Base-by-base conservation (phyloP, 768 basidiomycete genomes). In the Russula earlei region DNA sequence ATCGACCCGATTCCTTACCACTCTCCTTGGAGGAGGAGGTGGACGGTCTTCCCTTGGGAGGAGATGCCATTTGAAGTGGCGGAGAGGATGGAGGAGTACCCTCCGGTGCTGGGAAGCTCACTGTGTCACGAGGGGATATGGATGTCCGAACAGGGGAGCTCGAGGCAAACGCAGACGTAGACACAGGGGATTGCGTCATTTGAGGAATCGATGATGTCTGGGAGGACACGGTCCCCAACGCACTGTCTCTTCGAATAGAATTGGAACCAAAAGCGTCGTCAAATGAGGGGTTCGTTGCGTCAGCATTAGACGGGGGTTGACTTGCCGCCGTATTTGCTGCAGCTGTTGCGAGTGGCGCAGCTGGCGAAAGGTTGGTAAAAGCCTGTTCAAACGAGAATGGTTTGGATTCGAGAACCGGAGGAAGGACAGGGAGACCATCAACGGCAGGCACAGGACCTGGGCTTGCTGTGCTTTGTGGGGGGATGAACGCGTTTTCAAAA, bases 11-110 rank as follows among this genome's bases (percentile, higher is more conserved):
- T 14, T 83, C 80, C 64, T 82, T 82, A 9, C 12, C 43, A 53
- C 49, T 48, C 37, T 82, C 81, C 58, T 81, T 83, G 7, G 61
- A 58, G 0, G 80, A 77, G 0, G 77, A 79, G 0, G 82, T 84
- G 8, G 81, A 81, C 7, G 76, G 69, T 24, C 84, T 80, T 36
- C 74, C 71, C 65, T 78, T 82, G 0, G 87, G 82, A 22, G 85
- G 29, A 10, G 29, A 75, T 20, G 68, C 58, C 22, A 72, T 65
- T 11, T 81, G 81, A 11, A 77, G 71, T 25, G 74, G 71, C 3
- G 80, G 76, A 0, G 79, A 76, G n/a, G 62, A 51, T 0, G 75
- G 66, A n/a, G 49, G 2, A 19, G 46, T 15, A 15, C 15, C 43
- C 0, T 68, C 66, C 11, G 63, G 66, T 17, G 25, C 51, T 43